Percentiles rank a stretch among this genome's conserved stretches.
These are phyloP conservation scores for Phycomyces blakesleeanus DNA, from an alignment of 192 early-diverging fungal genomes.

Conservation along the genomic window DNA sequence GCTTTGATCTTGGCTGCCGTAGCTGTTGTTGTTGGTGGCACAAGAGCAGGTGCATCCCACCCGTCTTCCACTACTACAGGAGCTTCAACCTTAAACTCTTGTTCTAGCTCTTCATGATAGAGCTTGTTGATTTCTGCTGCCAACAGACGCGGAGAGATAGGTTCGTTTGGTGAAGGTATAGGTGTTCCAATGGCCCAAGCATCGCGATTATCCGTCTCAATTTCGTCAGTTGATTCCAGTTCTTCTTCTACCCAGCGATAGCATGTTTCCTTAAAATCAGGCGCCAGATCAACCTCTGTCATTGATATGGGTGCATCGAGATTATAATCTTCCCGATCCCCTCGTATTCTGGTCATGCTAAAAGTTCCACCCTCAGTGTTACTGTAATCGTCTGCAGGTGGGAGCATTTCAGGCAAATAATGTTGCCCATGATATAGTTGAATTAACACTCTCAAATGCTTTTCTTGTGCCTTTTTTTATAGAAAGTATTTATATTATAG, in stretches of 20 bases:
- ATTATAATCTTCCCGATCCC: conserved; percentile 5
- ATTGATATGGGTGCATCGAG: background rate
- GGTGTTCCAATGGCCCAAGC: conserved; percentile 12
- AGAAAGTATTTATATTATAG: too few relatives aligned
- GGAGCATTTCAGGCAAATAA: conserved; percentile 21
- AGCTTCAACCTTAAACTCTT: conserved; percentile 6
- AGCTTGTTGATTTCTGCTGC: conserved; percentile 23
- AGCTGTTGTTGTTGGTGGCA: background rate
- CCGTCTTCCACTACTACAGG: background rate
- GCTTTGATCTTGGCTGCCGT: background rate
- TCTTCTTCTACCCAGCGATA: conserved; percentile 63
- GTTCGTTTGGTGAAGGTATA: conserved; percentile 5
- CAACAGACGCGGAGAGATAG: conserved; percentile 2
- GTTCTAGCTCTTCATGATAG: conserved; percentile 14
- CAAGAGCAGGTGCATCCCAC: conserved; percentile 14
- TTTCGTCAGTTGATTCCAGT: conserved; percentile 31
- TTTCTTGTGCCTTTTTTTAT: conserved; percentile 55
- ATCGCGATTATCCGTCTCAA: conserved; percentile 3
- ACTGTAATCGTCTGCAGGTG: conserved; percentile 10
- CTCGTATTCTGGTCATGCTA: background rate
- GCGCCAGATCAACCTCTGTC: conserved; percentile 49
- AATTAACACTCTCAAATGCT: conserved; percentile 57
- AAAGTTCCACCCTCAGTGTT: background rate
- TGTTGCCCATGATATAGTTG: conserved; percentile 56
- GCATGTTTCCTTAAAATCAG: conserved; percentile 59